phyloP scores from a whole-genome alignment of 805 yeast species.

The Candida suzukii region DNA sequence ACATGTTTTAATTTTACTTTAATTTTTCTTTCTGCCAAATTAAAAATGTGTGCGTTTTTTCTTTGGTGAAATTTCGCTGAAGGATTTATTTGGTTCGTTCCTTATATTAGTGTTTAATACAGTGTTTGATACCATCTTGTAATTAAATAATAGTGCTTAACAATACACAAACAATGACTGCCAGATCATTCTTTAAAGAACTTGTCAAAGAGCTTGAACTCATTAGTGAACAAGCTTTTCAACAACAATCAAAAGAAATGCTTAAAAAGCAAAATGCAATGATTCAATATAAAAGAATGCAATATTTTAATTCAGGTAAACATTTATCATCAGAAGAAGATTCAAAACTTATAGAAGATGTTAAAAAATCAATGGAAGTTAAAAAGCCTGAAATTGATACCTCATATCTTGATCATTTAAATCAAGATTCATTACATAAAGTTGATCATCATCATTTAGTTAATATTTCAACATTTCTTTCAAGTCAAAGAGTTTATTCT shows the following conservation, averaged over 20 bases:
- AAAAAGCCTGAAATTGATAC: slow-evolving; percentile 19
- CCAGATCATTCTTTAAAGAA: background rate
- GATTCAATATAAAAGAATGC: slow-evolving; percentile 42
- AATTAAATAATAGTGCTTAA: too few relatives aligned
- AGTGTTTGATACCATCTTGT: background rate
- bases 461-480: slow-evolving; percentile 59
- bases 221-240: slow-evolving; percentile 26
- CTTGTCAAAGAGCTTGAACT: background rate
- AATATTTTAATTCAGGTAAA: slow-evolving; percentile 33
- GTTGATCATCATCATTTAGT: slow-evolving; percentile 33
- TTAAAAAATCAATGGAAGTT: slow-evolving; percentile 21
- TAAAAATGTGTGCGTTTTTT: too few relatives aligned
- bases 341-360: slow-evolving; percentile 26
- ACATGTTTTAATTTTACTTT: too few relatives aligned
- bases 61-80: background rate
- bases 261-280: slow-evolving; percentile 38
- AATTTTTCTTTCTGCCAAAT: background rate
- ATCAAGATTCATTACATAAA: slow-evolving; percentile 14
- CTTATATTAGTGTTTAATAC: too few relatives aligned
- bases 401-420: slow-evolving; percentile 19
- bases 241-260: slow-evolving; percentile 32
- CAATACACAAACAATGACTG: background rate
- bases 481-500: slow-evolving; percentile 69
- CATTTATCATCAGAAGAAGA: slow-evolving; percentile 22
- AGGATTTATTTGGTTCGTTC: too few relatives aligned